Base-by-base conservation (phyloP, 2,329 filamentous ascomycete species). In the Sclerotinia sclerotiorum region DNA sequence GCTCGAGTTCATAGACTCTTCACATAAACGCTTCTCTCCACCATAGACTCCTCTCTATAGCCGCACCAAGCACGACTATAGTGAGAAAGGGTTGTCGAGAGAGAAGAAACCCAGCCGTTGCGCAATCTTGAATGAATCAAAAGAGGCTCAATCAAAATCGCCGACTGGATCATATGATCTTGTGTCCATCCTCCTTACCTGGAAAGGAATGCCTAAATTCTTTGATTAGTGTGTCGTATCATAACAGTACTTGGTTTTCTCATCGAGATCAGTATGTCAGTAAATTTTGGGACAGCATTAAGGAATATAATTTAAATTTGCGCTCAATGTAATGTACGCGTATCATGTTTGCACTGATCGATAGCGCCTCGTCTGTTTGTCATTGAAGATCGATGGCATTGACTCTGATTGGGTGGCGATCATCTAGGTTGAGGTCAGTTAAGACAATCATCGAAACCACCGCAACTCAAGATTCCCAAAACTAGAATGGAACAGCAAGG, bases 51-150 rank as follows among this genome's bases (percentile, higher is more conserved):
- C 84, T 84, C 84, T 82, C 84, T 81, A 73, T 83, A 81, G 74
- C 82, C 79, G 76, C 78, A 77, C 83, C 69, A 79, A 80, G 82
- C 81, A 78, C 74, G 76, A 78, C 32, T 48, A 62, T 3, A 62
- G 56, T 67, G 65, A 67, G 65, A 67, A 67, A 67, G 65, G 56
- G 65, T 67, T 67, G 56, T 54, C 65, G 56, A 46, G 13, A 29
- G 19, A 67, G 29, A 62, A 58, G 21, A 51, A 62, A 51, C 73
- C 79, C 81, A 79, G 84, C 82, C 83, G 84, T 85, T 84, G 82
- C 84, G 84, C 84, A 78, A 75, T 73, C 72, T 70, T 32, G 61
- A 46, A 21, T 51, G 32, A 73, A 74, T 71, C 71, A 73, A 75
- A 73, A 69, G 67, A 71, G 56, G 61, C 65, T 39, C 44, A 49